Base-by-base conservation (phyloP, 2,329 filamentous ascomycete species). In the Fonsecaea monophora region DNA sequence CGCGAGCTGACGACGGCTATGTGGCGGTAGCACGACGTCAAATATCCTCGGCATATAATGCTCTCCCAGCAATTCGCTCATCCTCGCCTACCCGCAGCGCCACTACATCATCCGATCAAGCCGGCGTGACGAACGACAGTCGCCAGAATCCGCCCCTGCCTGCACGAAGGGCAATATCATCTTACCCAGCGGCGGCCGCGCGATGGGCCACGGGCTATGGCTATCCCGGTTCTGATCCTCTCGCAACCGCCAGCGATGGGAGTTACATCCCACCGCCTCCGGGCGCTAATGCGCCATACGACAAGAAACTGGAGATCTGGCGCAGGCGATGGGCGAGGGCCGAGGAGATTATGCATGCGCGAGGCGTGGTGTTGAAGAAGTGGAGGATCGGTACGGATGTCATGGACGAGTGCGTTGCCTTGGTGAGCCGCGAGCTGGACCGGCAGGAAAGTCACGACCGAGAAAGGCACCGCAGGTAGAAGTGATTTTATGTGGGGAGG, bases 251-350 rank as follows among this genome's bases (percentile, higher is more conserved):
- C 12, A 61, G 59, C 32, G 59, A 61, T 13, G 59, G 59, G 2
- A 50, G 45, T 15, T 4, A 9, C 9, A 50, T 25, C 10, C 45
- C 45, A 5, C 45, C 45, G 5, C 7, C 45, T 13, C 45, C 45
- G 4, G 45, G 45, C 5, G 21, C 7, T 1, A 50, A 25, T 21
- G 66, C 56, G 5, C 56, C 70, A 8, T 77, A 78, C 3, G 83
- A 79, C 60, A 83, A 82, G 64, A 81, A 82, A 8, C 79, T 83
- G 64, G 82, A 84, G 63, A 72, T 83, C 8, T 84, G 82, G 82
- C 75, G 76, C 50, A 78, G 82, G 32, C 77, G 82, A 37, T 84
- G 82, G 82, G 78, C 77, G 50, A 75, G 80, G 3, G 80, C 82
- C 0, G 78, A 78, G 34, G 77, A 80, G 3, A 77, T 82, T 15